Conservation (phyloP, 176 grass and related monocot species). For the Aegilops umbellulata region DNA sequence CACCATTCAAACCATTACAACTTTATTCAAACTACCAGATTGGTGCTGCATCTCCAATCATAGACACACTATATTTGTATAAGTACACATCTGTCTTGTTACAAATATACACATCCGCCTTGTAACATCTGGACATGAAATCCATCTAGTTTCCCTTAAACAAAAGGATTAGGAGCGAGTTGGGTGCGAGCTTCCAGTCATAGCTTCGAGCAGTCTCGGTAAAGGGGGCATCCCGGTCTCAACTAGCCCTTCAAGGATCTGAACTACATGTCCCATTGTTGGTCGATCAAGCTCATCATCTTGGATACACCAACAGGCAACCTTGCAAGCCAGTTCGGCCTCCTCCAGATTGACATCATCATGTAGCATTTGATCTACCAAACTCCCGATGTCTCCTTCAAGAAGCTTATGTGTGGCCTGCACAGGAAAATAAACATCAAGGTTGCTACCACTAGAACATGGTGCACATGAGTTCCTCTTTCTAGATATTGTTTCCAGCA, state of each 20-base stretch:
- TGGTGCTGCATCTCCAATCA: not conserved
- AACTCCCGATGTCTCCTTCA: not conserved
- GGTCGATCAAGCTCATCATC: conserved; percentile 32
- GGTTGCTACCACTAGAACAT: too few species aligned
- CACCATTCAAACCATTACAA: not conserved
- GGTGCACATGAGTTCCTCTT: too few species aligned
- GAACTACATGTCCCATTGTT: conserved; percentile 41
- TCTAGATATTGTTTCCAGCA: too few species aligned
- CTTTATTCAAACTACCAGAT: not conserved
- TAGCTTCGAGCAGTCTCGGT: conserved; percentile 5
- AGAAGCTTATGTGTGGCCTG: too few species aligned
- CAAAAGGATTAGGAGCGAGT: not conserved
- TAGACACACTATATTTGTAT: not conserved
- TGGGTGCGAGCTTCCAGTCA: not conserved
- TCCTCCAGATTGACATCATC: conserved; percentile 21
- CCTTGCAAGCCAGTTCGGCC: conserved; percentile 18
- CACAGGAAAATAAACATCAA: too few species aligned
- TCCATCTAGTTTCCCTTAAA: not conserved
- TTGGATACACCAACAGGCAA: conserved; percentile 44
- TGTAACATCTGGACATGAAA: not conserved
- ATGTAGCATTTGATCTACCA: conserved; percentile 22
- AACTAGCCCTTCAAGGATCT: conserved; percentile 31
- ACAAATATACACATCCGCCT: not conserved
- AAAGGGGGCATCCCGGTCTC: conserved; percentile 16
- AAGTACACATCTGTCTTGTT: not conserved